Evolutionary conservation across 1,139 yeast species (phyloP), one percentile per base, ranked within the genome.

Genomic region (Yamadazyma songkhlaensis): DNA sequence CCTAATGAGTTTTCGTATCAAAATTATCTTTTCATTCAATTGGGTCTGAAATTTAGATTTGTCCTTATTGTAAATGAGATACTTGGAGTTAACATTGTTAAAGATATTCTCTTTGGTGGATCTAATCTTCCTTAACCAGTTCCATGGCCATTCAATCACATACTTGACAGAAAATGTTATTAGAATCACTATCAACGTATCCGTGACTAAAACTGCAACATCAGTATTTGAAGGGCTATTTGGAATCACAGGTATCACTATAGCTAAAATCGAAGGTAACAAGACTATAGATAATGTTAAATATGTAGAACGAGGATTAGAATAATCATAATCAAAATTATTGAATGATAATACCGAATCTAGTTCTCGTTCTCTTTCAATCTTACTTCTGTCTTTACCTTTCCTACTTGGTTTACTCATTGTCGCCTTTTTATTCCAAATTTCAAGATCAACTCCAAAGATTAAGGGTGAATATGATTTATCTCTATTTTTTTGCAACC

Each of bases 141-240:
- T 46, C 62, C 66, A 64, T 1, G 71, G 70, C 70, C 69, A 64
- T 33, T 64, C 68, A 21, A 57, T 50, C 2, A 58, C 46, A 29
- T 54, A 51, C 36, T 53, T 55, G 10, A 64, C 58, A 3, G 56
- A 48, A 55, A 60, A 55, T 9, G 64, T 53, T 2, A 62, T 54
- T 3, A 61, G 37, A 10, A 60, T 31, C 8, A 64, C 53, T 23
- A 60, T 51, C 22, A 64, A 41, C 3, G 54, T 45, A 38, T 64
- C 67, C 14, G 67, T 60, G 15, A 62, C 43, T 24, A 60, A 40
- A 17, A 47, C 31, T 3, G 51, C 50, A 3, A 46, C 20, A 28
- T 47, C 52, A 6, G 32, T 32, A 14, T 31, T 35, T 4, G 45
- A 35, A 3, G 49, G 43, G 17, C 39, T 23, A 28, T 39, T 34